phyloP scores from a whole-genome alignment of 768 basidiomycete genomes.

The Tubosaeta sp. region DNA sequence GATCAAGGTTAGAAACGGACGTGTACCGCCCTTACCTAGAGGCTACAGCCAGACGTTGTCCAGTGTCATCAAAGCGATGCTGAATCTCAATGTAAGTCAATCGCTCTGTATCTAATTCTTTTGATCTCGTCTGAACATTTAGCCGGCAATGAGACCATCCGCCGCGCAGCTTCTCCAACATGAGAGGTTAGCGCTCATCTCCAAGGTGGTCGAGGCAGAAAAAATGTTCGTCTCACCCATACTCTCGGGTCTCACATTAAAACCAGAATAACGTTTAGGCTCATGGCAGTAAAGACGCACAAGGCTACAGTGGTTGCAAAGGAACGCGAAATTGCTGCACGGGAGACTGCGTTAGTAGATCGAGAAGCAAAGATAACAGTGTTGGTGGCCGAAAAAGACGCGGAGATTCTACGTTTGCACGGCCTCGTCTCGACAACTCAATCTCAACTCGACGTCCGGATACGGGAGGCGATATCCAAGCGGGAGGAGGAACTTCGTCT shows the following conservation, averaged over 20 bases:
- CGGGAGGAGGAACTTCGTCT: conserved; percentile 69
- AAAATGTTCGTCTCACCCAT: conserved; percentile 53
- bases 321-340: conserved; percentile 59
- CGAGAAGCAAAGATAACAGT: conserved; percentile 50
- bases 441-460: conserved; percentile 40
- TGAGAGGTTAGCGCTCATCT: conserved; percentile 67
- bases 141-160: conserved; percentile 88
- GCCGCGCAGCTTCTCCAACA: conserved; percentile 77
- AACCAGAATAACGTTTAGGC: conserved; percentile 36
- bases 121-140: background rate
- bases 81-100: conserved; percentile 69
- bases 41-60: conserved; percentile 73
- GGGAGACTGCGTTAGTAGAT: conserved; percentile 53
- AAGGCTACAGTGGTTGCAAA: conserved; percentile 49
- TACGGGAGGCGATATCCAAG: conserved; percentile 54
- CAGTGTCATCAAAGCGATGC: conserved; percentile 80
- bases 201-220: conserved; percentile 71
- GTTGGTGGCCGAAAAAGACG: conserved; percentile 53
- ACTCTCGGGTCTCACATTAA: background rate
- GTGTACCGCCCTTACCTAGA: conserved; percentile 86
- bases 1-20: conserved; percentile 55
- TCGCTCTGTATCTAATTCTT: background rate
- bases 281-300: conserved; percentile 61
- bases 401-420: conserved; percentile 51
- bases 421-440: conserved; percentile 38